These are phyloP conservation scores for Albifimbria verrucaria DNA, from an alignment of 2,329 filamentous ascomycete genomes.

Conservation along the genomic window DNA sequence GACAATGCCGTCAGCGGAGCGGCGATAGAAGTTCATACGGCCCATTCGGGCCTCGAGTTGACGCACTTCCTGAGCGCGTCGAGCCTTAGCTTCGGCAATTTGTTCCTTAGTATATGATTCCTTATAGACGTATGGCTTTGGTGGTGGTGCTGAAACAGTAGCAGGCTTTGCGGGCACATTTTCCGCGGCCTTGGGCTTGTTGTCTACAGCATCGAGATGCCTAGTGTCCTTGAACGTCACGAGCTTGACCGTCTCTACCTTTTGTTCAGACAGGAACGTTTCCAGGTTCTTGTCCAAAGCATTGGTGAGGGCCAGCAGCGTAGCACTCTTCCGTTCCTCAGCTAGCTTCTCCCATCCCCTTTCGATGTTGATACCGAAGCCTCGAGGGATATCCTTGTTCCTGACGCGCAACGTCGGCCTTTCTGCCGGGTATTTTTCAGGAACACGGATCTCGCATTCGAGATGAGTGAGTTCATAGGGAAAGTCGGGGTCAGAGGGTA, in stretches of 20 bases:
- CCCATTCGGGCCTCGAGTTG: conserved; percentile 76
- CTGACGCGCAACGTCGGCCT: conserved; percentile 59
- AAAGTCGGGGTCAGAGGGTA: conserved; percentile 79
- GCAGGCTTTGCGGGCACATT: not conserved
- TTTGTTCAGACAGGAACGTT: conserved; percentile 63
- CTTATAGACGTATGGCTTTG: conserved; percentile 35
- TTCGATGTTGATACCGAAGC: conserved; percentile 74
- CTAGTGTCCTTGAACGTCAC: conserved; percentile 58
- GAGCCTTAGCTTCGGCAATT: conserved; percentile 58
- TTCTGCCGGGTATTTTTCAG: conserved; percentile 57
- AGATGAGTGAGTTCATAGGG: conserved; percentile 71
- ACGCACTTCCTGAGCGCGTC: conserved; percentile 62
- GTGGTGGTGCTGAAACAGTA: conserved; percentile 9
- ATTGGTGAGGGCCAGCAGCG: conserved; percentile 65
- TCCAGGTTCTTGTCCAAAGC: conserved; percentile 72
- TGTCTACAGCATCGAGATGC: conserved; percentile 30
- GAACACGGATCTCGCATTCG: conserved; percentile 65
- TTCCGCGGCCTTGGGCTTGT: conserved; percentile 5
- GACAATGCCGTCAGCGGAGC: conserved; percentile 64
- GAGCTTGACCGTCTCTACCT: conserved; percentile 70
- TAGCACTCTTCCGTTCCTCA: conserved; percentile 49
- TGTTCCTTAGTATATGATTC: conserved; percentile 56
- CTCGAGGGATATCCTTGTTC: conserved; percentile 67
- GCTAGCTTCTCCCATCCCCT: conserved; percentile 67
- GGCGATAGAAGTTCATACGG: conserved; percentile 62